Evolutionary conservation across 164 flowering plant genomes (phyloP), one percentile per base, ranked within the genome.

Genomic region (Dillenia turbinata): DNA sequence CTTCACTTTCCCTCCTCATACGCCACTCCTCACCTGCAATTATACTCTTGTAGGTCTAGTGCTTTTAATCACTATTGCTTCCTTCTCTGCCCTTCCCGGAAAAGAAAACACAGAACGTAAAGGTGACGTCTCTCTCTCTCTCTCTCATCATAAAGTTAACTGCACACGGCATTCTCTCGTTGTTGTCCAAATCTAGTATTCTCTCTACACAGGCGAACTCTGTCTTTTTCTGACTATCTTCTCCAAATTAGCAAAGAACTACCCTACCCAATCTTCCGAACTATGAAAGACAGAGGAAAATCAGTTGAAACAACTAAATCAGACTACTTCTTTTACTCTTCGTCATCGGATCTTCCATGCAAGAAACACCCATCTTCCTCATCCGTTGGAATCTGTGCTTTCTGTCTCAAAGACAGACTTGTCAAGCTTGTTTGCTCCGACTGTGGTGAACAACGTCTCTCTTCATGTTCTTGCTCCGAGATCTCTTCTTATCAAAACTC

Each of bases 381-480:
- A 9, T 72, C 97, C 0, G 89, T 78, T n/a, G 93, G 97, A 6
- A 78, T 91, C 4, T 91, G 97, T 61, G 81, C 97, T 49, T 69
- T 68, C 59, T 91, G 97, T 58, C 83, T 91, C 9, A 86, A 81
- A 52, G 97, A 91, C 12, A 77, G 88, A 15, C 63, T 91, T 33
- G 59, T 81, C 47, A 77, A 77, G 54, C 79, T 91, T n/a, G 90
- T 88, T 0, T 91, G 97, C 72, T 73, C 91, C 2, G 89, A 85
- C 48, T 88, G 95, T 64, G 97, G 96, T 11, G 95, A 91, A 67
- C 93, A 83, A 63, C 70, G 95, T 5, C 81, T 85, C 56, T 88
- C 97, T 17, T 88, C 91, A 0, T 90, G 95, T 60, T 88, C 95
- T 22, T 90, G 94, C 76, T 87, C 93, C 7, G 89, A 80, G 49